A percentile compares a stretch with the other conserved stretches of the same genome.
Conservation (phyloP, 2,329 filamentous ascomycete genomes). For the Curvularia verruculosa region DNA sequence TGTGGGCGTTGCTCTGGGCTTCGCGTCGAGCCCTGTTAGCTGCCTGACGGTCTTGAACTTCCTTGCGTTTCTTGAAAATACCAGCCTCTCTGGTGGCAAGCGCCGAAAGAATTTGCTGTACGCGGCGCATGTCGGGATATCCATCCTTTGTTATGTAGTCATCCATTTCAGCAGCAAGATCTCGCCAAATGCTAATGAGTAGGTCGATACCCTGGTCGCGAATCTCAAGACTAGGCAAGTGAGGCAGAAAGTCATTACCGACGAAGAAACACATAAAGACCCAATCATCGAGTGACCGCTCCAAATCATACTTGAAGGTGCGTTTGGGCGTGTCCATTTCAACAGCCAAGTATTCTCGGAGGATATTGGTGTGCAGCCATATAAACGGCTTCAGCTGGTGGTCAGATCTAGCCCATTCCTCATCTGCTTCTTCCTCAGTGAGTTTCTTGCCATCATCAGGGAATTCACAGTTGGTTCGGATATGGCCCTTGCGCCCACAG, state of each 20-base stretch:
- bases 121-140: constrained; percentile 82
- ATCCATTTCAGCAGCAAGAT: constrained; percentile 88
- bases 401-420: constrained; percentile 43
- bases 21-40: constrained; percentile 68
- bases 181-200: constrained; percentile 94
- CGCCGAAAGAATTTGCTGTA: constrained; percentile 85
- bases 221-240: constrained; percentile 96
- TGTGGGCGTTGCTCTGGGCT: constrained; percentile 47
- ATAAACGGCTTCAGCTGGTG: constrained; percentile 86
- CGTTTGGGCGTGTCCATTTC: constrained; percentile 85
- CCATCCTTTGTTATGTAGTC: constrained; percentile 97
- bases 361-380: constrained; percentile 91
- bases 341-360: constrained; percentile 90
- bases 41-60: constrained; percentile 82
- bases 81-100: constrained; percentile 91
- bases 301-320: constrained; percentile 88
- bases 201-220: constrained; percentile 97
- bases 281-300: constrained; percentile 95
- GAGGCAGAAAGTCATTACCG: constrained; percentile 96
- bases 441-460: constrained; percentile 64
- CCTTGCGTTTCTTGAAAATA: constrained; percentile 87
- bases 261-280: constrained; percentile 99
- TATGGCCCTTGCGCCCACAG: constrained; percentile 91
- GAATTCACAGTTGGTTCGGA: constrained; percentile 76
- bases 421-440: constrained; percentile 77